These are phyloP conservation scores for Wallacemonas sp. DNA, from an alignment of 208 protist genomes.

Conservation along the genomic window DNA sequence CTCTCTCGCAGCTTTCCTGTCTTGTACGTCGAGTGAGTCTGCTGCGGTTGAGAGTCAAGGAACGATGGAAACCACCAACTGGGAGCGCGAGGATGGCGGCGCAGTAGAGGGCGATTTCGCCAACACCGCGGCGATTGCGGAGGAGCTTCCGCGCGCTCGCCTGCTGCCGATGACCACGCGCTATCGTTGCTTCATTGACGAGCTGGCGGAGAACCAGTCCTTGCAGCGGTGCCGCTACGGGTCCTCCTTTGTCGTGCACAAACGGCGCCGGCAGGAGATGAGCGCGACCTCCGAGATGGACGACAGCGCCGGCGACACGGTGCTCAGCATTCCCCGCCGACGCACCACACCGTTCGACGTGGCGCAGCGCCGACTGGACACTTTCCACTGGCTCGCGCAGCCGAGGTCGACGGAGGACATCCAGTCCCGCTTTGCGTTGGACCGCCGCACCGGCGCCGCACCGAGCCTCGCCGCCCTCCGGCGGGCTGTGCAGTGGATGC, in stretches of 20 bases:
- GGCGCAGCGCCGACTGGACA: constrained; percentile 58
- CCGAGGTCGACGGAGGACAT: constrained; percentile 52
- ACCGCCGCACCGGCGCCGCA: constrained; percentile 52
- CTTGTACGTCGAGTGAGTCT: too few relatives aligned
- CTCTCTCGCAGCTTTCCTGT: too few relatives aligned
- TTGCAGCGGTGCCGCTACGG: constrained; percentile 15
- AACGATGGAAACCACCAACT: constrained; percentile 6
- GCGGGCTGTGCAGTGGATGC: constrained; percentile 42
- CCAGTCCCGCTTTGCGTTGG: constrained; percentile 57
- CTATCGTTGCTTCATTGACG: constrained; percentile 36
- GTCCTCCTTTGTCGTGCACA: constrained; percentile 15
- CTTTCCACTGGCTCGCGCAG: constrained; percentile 66
- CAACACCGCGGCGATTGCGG: constrained; percentile 18
- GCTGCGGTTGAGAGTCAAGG: too few relatives aligned
- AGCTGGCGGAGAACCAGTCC: constrained; percentile 14
- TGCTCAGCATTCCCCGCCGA: constrained; percentile 1
- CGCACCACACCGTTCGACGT: constrained; percentile 45
- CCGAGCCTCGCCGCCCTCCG: constrained; percentile 60
- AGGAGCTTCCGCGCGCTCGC: constrained; percentile 32
- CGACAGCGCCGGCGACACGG: background rate
- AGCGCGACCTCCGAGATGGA: background rate
- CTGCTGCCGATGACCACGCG: constrained; percentile 26
- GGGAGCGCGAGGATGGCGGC: constrained; percentile 24
- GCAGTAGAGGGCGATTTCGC: constrained; percentile 14
- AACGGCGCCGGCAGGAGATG: constrained; percentile 7